Base-by-base conservation (phyloP, 768 basidiomycete genomes). In the Cystobasidium ongulense region DNA sequence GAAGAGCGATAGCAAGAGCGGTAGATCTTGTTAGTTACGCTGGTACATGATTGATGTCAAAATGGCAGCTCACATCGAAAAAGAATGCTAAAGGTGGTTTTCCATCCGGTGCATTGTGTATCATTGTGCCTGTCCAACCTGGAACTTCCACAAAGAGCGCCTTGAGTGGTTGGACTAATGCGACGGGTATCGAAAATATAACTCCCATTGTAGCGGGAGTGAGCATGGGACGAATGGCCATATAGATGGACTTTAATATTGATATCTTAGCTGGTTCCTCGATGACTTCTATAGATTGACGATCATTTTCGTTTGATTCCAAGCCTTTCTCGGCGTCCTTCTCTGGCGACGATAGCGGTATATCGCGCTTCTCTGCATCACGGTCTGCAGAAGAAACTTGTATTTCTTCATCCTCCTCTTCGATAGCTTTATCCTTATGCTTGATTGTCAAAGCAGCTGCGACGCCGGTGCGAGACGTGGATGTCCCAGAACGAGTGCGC, bases 21-120 rank as follows among this genome's bases (percentile, higher is more conserved):
- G n/a, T n/a, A n/a, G n/a, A n/a, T n/a, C n/a, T n/a, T n/a, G n/a
- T n/a, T n/a, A n/a, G n/a, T n/a, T n/a, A n/a, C n/a, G n/a, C n/a
- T n/a, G n/a, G n/a, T n/a, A n/a, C n/a, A n/a, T n/a, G n/a, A n/a
- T n/a, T n/a, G n/a, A n/a, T n/a, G n/a, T 8, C 46, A 50, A 17
- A 50, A n/a, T 8, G n/a, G 46, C 46, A 11, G 18, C 61, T 73
- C 21, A 66, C 63, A 36, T 74, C 73, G 41, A 38, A 74, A 25
- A 74, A 53, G 43, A 74, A 74, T 27, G 63, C 36, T 15, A 74
- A 35, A 21, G 73, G 73, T 35, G 73, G 71, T 35, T 25, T 27
- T 1, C 63, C 70, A 52, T 74, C 73, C 4, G 73, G 73, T 11
- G 73, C 73, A 68, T 68, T 74, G 3, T 13, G 21, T 15, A 74